phyloP scores from a whole-genome alignment of 352 stramenopile species.

The Phytophthora nicotianae region DNA sequence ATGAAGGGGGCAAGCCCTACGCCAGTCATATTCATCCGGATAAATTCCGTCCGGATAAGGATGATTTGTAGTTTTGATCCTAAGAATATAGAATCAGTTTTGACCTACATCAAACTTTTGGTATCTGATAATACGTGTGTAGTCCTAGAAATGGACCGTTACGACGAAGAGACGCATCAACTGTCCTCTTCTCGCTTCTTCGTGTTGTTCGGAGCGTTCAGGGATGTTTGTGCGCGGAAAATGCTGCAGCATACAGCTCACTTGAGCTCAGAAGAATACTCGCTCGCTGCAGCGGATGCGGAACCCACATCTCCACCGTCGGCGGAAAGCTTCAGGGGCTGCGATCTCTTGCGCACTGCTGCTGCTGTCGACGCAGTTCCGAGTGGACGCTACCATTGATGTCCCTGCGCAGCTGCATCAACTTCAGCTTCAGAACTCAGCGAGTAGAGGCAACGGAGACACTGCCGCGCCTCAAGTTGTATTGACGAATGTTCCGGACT shows the following conservation, averaged over 20 bases:
- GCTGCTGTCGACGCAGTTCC: slow-evolving; percentile 6
- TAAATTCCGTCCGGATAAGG: neutral
- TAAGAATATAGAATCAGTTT: too few species aligned
- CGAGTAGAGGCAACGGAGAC: neutral
- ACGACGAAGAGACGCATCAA: slow-evolving; percentile 24
- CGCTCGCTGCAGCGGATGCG: slow-evolving; percentile 14
- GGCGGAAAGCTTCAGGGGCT: slow-evolving; percentile 5
- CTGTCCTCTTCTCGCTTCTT: slow-evolving; percentile 29
- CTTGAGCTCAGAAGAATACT: slow-evolving; percentile 25
- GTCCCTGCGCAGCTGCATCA: slow-evolving; percentile 31
- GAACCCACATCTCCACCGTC: slow-evolving; percentile 2
- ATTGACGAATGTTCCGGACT: slow-evolving; percentile 29
- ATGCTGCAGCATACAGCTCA: slow-evolving; percentile 26
- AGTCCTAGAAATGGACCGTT: slow-evolving; percentile 17
- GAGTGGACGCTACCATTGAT: slow-evolving; percentile 24
- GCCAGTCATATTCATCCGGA: slow-evolving; percentile 18
- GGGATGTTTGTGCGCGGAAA: slow-evolving; percentile 13
- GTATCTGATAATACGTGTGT: neutral
- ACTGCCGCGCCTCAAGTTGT: slow-evolving; percentile 13
- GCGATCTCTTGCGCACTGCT: slow-evolving; percentile 12
- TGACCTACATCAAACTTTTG: too few species aligned
- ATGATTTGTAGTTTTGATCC: too few species aligned
- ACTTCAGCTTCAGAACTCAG: slow-evolving; percentile 14
- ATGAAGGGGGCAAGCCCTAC: slow-evolving; percentile 11
- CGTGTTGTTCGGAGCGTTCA: slow-evolving; percentile 1